Evolutionary conservation across 352 stramenopile species (phyloP), one percentile per base, ranked within the genome.

Genomic region (Globisporangium cylindrosporum): DNA sequence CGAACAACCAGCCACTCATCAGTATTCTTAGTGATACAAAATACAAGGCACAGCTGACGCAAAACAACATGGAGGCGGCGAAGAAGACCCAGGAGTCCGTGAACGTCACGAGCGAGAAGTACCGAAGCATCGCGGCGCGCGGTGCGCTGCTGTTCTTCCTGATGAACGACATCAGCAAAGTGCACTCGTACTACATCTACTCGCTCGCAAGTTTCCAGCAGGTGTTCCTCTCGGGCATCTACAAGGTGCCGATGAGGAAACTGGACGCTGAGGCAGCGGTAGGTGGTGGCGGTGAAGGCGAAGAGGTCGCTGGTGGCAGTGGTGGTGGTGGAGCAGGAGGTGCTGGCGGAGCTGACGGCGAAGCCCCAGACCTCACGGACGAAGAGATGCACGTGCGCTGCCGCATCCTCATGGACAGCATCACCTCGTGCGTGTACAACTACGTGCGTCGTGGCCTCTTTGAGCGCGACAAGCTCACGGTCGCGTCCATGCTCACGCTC

Each of bases 171-270:
- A 95, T 99, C 68, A 93, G 90, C 73, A 99, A 99, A 77, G 93
- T 99, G 22, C 95, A 99, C 67, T 97, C 91, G 58, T 98, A 98
- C 80, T 99, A 99, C 75, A 98, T 98, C 68, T 99, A 98, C 73
- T 98, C 91, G 36, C 89, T 99, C 12, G 94, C 91, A 24, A 95
- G 94, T 2, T 99, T 99, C 86, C 95, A 98, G 64, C 90, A 96
- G 60, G 95, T 98, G 20, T 98, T 98, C 72, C 86, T 98, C 53
- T 96, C 95, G 34, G 96, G 93, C 27, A 98, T 99, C 59, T 97
- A 98, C 63, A 81, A 85, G 4, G 92, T 98, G 7, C 91, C 92
- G 1, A 69, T 89, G 59, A 78, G 69, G 25, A 84, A 73, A 43
- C 75, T 66, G 59, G 69, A 77, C 9, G n/a, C 20, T n/a, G 36